Evolutionary conservation across 306 rosid species (phyloP).

Genomic region (Heteromeles arbutifolia): DNA sequence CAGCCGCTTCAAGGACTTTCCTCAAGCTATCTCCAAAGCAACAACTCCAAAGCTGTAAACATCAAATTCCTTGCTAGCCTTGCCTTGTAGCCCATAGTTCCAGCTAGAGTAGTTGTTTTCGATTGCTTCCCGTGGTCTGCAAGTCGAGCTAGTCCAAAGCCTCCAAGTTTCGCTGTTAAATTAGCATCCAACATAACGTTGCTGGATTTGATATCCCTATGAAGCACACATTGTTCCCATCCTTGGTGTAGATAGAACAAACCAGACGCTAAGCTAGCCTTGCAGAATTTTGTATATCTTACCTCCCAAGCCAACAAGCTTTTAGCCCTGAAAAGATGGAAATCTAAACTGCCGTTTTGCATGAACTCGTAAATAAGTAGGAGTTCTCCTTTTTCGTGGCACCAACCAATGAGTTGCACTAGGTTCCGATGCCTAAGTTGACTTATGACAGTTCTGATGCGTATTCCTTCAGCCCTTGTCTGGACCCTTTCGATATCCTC

Average conservation of each 20-base stretch:
- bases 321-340: neutral
- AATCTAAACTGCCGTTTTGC: conserved; percentile 22
- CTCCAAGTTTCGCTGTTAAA: conserved; percentile 29
- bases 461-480: neutral
- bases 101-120: too few relatives aligned
- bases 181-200: conserved; percentile 25
- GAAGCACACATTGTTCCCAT: conserved; percentile 17
- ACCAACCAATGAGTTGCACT: neutral
- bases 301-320: conserved; percentile 1
- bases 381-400: conserved; percentile 4
- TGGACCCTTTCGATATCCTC: neutral
- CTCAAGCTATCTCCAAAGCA: neutral
- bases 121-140: too few relatives aligned
- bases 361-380: conserved; percentile 28
- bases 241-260: conserved; percentile 11
- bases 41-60: conserved; percentile 27
- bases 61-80: conserved; percentile 25
- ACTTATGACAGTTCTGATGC: neutral
- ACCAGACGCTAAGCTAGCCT: conserved; percentile 13
- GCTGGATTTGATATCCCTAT: conserved; percentile 32
- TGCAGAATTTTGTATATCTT: neutral
- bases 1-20: conserved; percentile 12
- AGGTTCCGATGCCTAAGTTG: neutral
- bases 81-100: neutral
- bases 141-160: conserved; percentile 26